Evolutionary conservation across 2,329 filamentous ascomycete genomes (phyloP).

Genomic region (Torrubiellomyces zombiae): DNA sequence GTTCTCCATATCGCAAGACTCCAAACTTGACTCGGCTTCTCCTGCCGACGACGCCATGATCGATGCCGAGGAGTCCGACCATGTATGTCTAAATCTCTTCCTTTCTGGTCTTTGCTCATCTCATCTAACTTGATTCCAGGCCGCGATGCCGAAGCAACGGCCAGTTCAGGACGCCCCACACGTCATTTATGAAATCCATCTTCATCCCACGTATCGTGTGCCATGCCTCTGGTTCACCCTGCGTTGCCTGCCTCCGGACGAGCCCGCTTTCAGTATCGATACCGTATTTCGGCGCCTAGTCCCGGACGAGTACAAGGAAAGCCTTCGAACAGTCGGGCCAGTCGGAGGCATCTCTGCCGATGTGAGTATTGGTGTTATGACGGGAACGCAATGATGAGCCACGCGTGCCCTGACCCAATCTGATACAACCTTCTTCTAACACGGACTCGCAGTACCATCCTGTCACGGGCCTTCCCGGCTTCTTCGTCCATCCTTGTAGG

Average conservation of each 20-base stretch:
- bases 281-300: constrained; percentile 56
- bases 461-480: constrained; percentile 56
- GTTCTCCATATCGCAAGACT: constrained; percentile 24
- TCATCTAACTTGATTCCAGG: constrained; percentile 17
- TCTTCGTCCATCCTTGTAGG: constrained; percentile 87
- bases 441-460: constrained; percentile 57
- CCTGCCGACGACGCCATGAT: constrained; percentile 28
- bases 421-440: constrained; percentile 13
- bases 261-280: constrained; percentile 45
- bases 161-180: constrained; percentile 20
- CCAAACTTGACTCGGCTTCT: constrained; percentile 7
- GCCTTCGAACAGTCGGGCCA: constrained; percentile 42
- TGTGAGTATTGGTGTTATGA: constrained; percentile 41
- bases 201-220: constrained; percentile 58
- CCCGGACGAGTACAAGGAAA: constrained; percentile 44
- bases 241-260: constrained; percentile 36
- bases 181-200: constrained; percentile 57
- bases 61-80: constrained; percentile 33
- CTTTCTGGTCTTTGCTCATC: constrained; percentile 2
- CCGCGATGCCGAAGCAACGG: constrained; percentile 18
- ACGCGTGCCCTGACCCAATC: constrained; percentile 11
- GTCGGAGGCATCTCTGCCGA: constrained; percentile 63
- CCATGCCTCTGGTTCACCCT: constrained; percentile 64
- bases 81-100: constrained; percentile 21
- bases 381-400: constrained; percentile 7